These are phyloP conservation scores for Fomitopsis serialis DNA, from an alignment of 768 basidiomycete species.

Conservation along the genomic window DNA sequence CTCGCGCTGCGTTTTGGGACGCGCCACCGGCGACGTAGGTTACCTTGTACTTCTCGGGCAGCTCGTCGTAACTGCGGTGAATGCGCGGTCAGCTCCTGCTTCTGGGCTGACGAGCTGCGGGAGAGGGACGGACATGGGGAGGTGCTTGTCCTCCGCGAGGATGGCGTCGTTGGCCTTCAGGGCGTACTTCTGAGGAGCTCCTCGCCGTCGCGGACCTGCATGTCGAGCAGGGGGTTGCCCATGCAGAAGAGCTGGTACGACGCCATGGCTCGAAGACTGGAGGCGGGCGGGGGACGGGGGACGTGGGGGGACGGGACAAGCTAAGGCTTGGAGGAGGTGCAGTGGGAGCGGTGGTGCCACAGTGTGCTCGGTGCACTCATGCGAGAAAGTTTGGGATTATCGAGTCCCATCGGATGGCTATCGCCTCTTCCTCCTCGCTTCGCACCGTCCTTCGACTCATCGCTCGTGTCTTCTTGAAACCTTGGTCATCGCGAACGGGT, in stretches of 20 bases:
- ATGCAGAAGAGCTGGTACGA: slow-evolving; percentile 75
- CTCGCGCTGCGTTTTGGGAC: slow-evolving; percentile 93
- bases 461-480: no score
- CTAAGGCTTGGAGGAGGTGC: background rate
- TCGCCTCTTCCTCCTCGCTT: background rate
- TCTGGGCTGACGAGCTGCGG: background rate
- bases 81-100: background rate
- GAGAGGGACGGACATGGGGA: slow-evolving; percentile 58
- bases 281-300: background rate
- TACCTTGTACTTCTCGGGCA: slow-evolving; percentile 68
- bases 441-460: background rate
- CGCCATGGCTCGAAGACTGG: slow-evolving; percentile 29
- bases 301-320: background rate
- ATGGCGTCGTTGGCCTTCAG: slow-evolving; percentile 96
- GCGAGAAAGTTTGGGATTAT: background rate
- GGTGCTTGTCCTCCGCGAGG: slow-evolving; percentile 85
- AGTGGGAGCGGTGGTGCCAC: background rate
- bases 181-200: slow-evolving; percentile 79
- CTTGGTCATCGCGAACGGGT: no score
- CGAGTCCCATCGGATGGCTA: background rate
- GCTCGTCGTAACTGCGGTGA: slow-evolving; percentile 74
- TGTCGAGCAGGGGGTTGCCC: slow-evolving; percentile 95
- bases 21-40: slow-evolving; percentile 97
- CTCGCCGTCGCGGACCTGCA: slow-evolving; percentile 88
- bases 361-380: background rate